Base-by-base conservation (phyloP, 208 protist species). In the Trypanosoma conorhini region DNA sequence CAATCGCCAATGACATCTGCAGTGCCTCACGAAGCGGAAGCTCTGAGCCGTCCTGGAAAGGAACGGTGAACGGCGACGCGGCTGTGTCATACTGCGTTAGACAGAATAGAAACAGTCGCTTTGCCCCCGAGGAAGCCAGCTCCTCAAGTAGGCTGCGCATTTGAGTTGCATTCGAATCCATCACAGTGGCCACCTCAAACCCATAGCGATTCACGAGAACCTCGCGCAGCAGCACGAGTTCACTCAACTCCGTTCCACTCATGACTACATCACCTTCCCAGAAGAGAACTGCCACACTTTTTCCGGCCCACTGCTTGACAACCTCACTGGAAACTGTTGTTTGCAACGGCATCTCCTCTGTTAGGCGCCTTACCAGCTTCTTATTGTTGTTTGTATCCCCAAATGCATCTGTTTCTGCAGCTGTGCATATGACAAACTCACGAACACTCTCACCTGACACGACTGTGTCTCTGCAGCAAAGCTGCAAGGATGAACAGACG, bases 181-280 rank as follows among this genome's bases (percentile, higher is more conserved):
- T 55, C 9, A 67, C 62, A 42, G 44, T 44, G 9, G 64, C 12
- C 2, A 87, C 79, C 30, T 67, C 67, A 67, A 87, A 87, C 44
- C 67, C 77, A 60, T 87, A 81, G 13, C 75, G 77, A 19, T 72
- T 59, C n/a, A 50, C 30, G 22, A 87, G 70, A 5, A 77, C 59
- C n/a, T 87, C 82, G 35, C 76, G 75, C 42, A 87, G 69, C 33
- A 80, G 44, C 0, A 62, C 63, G 38, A 87, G 56, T 67, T 87
- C 82, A 35, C 42, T 57, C 21, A 74, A 58, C 24, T 59, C 58
- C 10, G 82, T 87, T 30, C 60, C 62, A 19, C 58, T 57, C 35
- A 50, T 26, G 50, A 8, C n/a, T 0, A 48, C 30, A 24, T 33
- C 30, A 13, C 21, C 22, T 13, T 66, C 66, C 59, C 42, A 72